A percentile compares a stretch with the other conserved stretches of the same genome.
Conservation (phyloP, 129 eudicot genomes). For the Centella asiatica region DNA sequence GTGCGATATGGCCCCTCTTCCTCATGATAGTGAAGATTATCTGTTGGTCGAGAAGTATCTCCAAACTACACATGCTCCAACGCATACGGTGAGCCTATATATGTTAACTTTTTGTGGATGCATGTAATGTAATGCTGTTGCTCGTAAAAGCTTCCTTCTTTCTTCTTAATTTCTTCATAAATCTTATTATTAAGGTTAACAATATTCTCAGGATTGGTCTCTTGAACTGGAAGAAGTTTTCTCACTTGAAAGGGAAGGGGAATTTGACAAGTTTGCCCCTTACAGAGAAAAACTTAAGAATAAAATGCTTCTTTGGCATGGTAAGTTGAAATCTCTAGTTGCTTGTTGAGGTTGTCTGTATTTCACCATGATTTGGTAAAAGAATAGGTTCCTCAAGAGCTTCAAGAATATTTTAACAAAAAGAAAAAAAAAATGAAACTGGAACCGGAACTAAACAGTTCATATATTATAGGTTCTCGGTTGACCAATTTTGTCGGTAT, state of each 20-base stretch:
- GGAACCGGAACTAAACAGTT: conserved; percentile 9
- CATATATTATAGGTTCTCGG: conserved; percentile 63
- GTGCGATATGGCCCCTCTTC: conserved; percentile 82
- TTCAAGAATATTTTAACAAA: not conserved
- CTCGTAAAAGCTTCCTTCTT: not conserved
- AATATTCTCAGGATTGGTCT: conserved; percentile 62
- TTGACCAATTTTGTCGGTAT: conserved; percentile 96
- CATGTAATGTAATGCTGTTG: not conserved
- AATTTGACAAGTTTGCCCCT: conserved; percentile 71
- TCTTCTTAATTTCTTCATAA: not conserved
- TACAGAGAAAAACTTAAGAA: conserved; percentile 71
- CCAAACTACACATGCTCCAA: conserved; percentile 95
- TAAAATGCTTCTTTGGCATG: conserved; percentile 99
- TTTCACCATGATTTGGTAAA: not conserved
- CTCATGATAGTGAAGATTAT: conserved; percentile 80
- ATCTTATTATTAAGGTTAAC: conserved; percentile 6
- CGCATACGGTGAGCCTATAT: conserved; percentile 58
- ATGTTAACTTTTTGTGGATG: not conserved
- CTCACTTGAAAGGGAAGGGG: conserved; percentile 81
- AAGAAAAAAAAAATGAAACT: not conserved
- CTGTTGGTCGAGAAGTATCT: conserved; percentile 75
- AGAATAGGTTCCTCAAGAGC: not conserved
- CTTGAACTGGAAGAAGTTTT: conserved; percentile 96
- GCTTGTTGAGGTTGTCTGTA: not conserved
- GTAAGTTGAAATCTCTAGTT: conserved; percentile 24